Base-by-base conservation (phyloP, 305 asterid genomes). In the Plantago coronopus region DNA sequence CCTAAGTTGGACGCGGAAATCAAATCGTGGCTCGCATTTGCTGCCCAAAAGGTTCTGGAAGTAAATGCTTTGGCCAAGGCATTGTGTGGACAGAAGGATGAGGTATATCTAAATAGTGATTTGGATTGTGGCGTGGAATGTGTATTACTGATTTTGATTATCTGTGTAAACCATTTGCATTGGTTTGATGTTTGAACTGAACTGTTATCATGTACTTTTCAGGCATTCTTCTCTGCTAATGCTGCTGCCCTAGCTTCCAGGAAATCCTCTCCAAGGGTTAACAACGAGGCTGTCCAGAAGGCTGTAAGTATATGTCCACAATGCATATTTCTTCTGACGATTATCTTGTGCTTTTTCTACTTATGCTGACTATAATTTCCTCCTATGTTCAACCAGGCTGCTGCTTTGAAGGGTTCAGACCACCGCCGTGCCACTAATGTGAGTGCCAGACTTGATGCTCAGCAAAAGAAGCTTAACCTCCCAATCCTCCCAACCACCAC, bases 201-300 rank as follows among this genome's bases (percentile, higher is more conserved):
- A 40, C 37, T 19, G 23, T 48, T 54, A 17, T 51, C 17, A n/a
- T 69, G 48, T 48, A 8, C 47, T 54, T 65, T 48, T 34, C 68
- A 82, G 86, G 84, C 74, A 57, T 76, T 67, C 72, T 83, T 83
- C 73, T 78, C 86, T 45, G 81, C 81, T 18, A 83, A 83, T 76
- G 89, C 84, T 65, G 72, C 83, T 19, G 86, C 89, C 63, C 89
- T 64, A 71, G 84, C 89, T 71, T 80, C 86, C 56, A 74, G 89
- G 60, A 80, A 78, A 71, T 76, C 81, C 64, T 83, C 89, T 54
- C 86, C 89, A 50, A 72, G 84, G 65, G 69, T 71, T 53, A 74
- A 27, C 4, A 79, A 75, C 34, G 70, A 71, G 70, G 79, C 77
- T 61, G 85, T 77, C 62, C 85, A 79, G 43, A 79, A 79, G 80